Conservation (phyloP, 1,139 yeast species). For the Suhomyces panamericanus region DNA sequence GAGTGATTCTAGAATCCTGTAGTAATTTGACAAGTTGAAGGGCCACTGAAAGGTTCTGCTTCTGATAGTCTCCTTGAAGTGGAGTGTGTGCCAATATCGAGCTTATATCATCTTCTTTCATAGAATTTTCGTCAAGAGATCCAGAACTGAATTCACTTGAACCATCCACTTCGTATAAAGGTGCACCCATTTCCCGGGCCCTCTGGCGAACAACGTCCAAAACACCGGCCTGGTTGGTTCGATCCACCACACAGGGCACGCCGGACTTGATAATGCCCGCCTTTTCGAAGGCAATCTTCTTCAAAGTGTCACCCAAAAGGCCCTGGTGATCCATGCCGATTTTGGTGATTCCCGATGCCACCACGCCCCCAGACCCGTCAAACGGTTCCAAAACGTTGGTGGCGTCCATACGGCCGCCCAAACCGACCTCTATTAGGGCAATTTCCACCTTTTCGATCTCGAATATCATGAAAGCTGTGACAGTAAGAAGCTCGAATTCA, state of each 20-base stretch:
- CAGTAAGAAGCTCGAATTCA: slow-evolving; percentile 83
- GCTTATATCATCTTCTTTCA: slow-evolving; percentile 16
- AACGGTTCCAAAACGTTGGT: slow-evolving; percentile 61
- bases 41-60: slow-evolving; percentile 68
- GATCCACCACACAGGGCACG: slow-evolving; percentile 71
- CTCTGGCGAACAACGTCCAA: slow-evolving; percentile 39
- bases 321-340: slow-evolving; percentile 83
- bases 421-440: slow-evolving; percentile 85
- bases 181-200: slow-evolving; percentile 21
- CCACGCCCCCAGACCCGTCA: slow-evolving; percentile 36
- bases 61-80: slow-evolving; percentile 70
- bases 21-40: slow-evolving; percentile 52
- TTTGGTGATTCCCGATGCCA: slow-evolving; percentile 76
- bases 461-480: slow-evolving; percentile 78
- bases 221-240: slow-evolving; percentile 56
- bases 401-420: slow-evolving; percentile 87
- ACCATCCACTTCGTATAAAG: slow-evolving; percentile 22
- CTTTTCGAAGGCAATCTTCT: slow-evolving; percentile 70
- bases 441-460: slow-evolving; percentile 56
- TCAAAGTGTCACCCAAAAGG: slow-evolving; percentile 64
- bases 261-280: slow-evolving; percentile 75
- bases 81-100: slow-evolving; percentile 41
- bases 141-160: slow-evolving; percentile 1
- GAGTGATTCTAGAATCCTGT: slow-evolving; percentile 23
- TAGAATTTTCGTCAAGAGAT: neutral